Conservation (phyloP, 208 protist species). For the Naegleria gruberi region DNA sequence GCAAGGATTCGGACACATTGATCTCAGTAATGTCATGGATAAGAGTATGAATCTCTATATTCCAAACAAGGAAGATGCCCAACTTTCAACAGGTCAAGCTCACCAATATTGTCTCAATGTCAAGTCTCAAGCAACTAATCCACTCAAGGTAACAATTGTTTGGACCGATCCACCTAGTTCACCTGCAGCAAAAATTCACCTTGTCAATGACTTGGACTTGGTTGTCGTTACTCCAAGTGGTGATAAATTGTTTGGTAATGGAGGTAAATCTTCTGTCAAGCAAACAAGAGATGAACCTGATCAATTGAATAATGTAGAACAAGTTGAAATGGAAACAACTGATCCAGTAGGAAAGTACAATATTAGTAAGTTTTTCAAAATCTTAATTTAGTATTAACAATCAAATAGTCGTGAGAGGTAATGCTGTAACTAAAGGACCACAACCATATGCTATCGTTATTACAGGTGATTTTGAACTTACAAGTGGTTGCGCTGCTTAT, state of each 20-base stretch:
- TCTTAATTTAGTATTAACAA: too few species aligned
- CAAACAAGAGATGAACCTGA: background rate
- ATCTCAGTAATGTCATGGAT: background rate
- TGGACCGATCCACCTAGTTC: conserved; percentile 1
- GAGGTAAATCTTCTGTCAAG: background rate
- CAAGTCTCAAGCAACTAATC: background rate
- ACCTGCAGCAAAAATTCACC: background rate
- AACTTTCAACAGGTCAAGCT: background rate
- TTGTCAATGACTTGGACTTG: conserved; percentile 17
- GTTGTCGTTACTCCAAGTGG: background rate
- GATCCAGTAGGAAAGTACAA: background rate
- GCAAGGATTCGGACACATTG: conserved; percentile 5
- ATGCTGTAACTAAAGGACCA: background rate
- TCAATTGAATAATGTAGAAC: background rate
- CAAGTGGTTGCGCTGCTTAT: background rate
- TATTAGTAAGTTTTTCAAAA: too few species aligned
- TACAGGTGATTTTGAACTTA: background rate
- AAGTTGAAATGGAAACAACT: background rate
- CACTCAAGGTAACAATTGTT: background rate
- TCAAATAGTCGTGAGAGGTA: background rate
- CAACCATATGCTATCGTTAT: conserved; percentile 22
- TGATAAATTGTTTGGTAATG: background rate
- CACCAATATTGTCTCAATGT: background rate
- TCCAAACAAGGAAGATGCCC: background rate
- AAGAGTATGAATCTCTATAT: background rate